These are phyloP conservation scores for Podosphaera xanthii DNA, from an alignment of 2,329 filamentous ascomycete species.

Conservation along the genomic window DNA sequence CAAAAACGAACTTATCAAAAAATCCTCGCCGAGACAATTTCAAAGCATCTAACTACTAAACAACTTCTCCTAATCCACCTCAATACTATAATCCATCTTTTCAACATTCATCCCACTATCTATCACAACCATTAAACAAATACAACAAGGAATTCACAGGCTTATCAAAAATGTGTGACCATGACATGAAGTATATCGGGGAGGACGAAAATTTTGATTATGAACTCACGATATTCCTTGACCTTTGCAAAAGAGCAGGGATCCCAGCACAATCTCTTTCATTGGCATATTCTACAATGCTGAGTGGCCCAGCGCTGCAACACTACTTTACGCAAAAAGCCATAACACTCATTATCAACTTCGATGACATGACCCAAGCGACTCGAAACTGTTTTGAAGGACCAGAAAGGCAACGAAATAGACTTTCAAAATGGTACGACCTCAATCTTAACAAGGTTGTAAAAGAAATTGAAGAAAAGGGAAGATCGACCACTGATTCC, in stretches of 20 bases:
- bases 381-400: not conserved
- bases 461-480: not conserved
- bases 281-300: not conserved
- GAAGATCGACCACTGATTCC: not conserved
- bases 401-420: not conserved
- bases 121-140: not conserved
- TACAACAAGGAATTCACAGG: not conserved
- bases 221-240: not conserved
- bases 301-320: not conserved
- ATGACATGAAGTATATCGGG: not conserved
- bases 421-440: not conserved
- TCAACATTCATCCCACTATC: not conserved
- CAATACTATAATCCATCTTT: not conserved
- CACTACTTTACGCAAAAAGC: not conserved
- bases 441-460: not conserved
- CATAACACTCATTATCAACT: not conserved
- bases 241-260: not conserved
- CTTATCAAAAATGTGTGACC: not conserved
- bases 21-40: not conserved
- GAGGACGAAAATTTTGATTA: not conserved
- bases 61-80: not conserved
- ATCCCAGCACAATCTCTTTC: not conserved
- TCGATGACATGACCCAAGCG: not conserved
- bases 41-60: not conserved
- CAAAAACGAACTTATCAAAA: no score